Evolutionary conservation across 441 rosid species (phyloP), one percentile per base, ranked within the genome.

Genomic region (Sinapis alba): DNA sequence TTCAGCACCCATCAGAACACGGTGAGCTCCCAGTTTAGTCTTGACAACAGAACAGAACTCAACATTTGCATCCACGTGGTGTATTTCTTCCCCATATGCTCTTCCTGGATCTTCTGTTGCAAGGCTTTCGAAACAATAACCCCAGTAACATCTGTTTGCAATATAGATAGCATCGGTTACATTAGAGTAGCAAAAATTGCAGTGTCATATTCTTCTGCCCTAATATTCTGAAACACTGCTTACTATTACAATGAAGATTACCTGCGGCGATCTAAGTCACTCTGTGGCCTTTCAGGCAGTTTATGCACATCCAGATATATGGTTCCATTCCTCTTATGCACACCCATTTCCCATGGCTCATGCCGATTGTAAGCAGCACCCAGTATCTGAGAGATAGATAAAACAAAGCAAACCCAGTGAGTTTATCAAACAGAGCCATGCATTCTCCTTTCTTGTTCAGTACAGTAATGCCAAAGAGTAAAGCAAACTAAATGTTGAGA

Each of bases 261-360:
- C 99, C 98, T 93, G 84, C 85, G 86, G 65, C 93, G 91, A 59
- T 95, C 96, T 83, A 91, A 83, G 67, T 95, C 97, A 79, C 83
- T 93, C 71, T 85, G 87, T 19, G 89, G 93, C 73, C 92, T 86
- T 80, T 95, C 98, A 62, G 94, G 99, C 47, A 93, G 86, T 81
- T 93, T 95, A 82, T 95, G 99, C 51, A 91, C 95, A 74, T 95
- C 98, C 56, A 91, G 90, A 85, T 95, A 93, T 68, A 95, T 92
- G 23, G 87, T 90, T 47, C 98, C 98, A 73, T 93, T 91, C 86
- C 98, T 86, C 85, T 91, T 93, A 81, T 95, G 98, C 80, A 95
- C 98, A 15, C 99, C 99, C 98, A 95, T 95, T 86, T 93, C 98
- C 99, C 99, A 95, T 34, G 98, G 90, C 57, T 93, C 99, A 68